These are phyloP conservation scores for Fusarium brachygibbosum DNA, from an alignment of 2,329 filamentous ascomycete genomes.

Conservation along the genomic window DNA sequence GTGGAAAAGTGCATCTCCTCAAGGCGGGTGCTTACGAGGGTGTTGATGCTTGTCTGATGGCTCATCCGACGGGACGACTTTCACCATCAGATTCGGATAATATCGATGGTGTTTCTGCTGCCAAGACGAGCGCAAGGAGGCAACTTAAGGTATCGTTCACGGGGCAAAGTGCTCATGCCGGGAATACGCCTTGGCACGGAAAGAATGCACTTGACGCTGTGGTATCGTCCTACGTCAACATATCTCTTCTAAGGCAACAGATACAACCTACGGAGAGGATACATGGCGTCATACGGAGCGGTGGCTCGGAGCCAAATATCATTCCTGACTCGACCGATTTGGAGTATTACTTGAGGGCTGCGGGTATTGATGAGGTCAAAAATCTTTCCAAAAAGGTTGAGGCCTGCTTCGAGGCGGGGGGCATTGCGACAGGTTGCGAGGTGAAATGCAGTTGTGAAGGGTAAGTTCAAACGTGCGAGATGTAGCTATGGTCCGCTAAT, in stretches of 20 bases:
- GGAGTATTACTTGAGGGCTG: slow-evolving; percentile 49
- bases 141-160: slow-evolving; percentile 65
- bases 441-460: slow-evolving; percentile 54
- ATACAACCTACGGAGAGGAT: slow-evolving; percentile 64
- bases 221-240: slow-evolving; percentile 61
- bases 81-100: not conserved
- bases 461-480: slow-evolving; percentile 28
- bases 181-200: slow-evolving; percentile 69
- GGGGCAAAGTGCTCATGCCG: slow-evolving; percentile 69
- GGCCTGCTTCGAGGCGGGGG: slow-evolving; percentile 58
- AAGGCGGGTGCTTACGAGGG: slow-evolving; percentile 60
- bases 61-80: slow-evolving; percentile 43
- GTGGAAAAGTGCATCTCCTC: slow-evolving; percentile 64
- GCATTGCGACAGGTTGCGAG: slow-evolving; percentile 61
- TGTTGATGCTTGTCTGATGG: slow-evolving; percentile 50
- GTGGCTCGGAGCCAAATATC: slow-evolving; percentile 67
- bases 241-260: slow-evolving; percentile 69
- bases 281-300: slow-evolving; percentile 66
- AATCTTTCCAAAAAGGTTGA: slow-evolving; percentile 54
- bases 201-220: slow-evolving; percentile 71
- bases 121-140: slow-evolving; percentile 65
- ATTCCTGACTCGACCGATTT: slow-evolving; percentile 66
- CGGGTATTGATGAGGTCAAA: slow-evolving; percentile 52
- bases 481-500: too few species aligned
- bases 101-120: slow-evolving; percentile 54